phyloP scores from a whole-genome alignment of 805 yeast species.

The Yarrowia osloensis region DNA sequence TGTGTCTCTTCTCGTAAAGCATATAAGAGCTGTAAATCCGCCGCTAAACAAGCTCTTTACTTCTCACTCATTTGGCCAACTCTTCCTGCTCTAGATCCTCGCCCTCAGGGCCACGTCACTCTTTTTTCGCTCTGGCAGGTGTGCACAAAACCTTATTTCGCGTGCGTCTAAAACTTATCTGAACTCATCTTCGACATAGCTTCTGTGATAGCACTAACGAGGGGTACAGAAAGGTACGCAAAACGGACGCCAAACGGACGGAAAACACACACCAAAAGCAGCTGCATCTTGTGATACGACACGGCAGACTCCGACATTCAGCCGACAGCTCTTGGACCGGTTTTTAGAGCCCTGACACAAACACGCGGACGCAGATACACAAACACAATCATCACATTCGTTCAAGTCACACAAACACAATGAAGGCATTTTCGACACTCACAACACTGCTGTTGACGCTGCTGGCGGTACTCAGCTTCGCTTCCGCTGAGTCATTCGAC shows the following conservation, averaged over 20 bases:
- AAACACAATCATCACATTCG: not conserved
- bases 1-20: not conserved
- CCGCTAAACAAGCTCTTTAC: not conserved
- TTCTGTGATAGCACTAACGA: not conserved
- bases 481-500: not conserved
- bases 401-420: not conserved
- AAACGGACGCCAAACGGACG: not conserved
- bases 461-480: not conserved
- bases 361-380: not conserved
- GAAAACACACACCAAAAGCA: not conserved
- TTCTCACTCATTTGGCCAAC: not conserved
- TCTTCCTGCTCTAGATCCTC: not conserved
- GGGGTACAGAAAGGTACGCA: not conserved
- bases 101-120: not conserved
- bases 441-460: not conserved
- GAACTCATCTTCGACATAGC: not conserved
- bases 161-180: slow-evolving; percentile 5
- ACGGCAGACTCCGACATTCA: not conserved
- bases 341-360: not conserved
- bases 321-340: not conserved
- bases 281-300: not conserved
- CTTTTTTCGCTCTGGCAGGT: not conserved
- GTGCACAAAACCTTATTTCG: not conserved
- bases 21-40: no score
- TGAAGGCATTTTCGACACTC: not conserved